Percentiles rank a stretch among this genome's conserved stretches.
These are phyloP conservation scores for Circinella umbellata DNA, from an alignment of 371 early-diverging fungal species.

Conservation along the genomic window DNA sequence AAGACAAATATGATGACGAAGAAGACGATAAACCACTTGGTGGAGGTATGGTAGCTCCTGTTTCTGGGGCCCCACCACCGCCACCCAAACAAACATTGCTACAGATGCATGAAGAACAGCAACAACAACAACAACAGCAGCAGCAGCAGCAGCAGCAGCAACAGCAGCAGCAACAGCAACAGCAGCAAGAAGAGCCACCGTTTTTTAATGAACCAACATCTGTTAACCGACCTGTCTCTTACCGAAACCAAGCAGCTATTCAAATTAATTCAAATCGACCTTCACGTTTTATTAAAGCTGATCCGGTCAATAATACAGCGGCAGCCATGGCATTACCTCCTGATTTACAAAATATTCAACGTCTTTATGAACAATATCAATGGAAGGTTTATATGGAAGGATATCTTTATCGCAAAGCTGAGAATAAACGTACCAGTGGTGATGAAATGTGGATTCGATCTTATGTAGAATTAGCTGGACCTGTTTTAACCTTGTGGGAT, in stretches of 20 bases:
- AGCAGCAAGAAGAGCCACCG: neutral
- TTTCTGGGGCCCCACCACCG: neutral
- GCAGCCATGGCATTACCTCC: slow-evolving; percentile 30
- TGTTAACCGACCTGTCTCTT: slow-evolving; percentile 29
- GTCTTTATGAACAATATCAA: slow-evolving; percentile 58
- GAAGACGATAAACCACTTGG: slow-evolving; percentile 23
- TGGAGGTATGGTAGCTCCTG: neutral
- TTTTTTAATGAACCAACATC: neutral
- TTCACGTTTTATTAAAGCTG: slow-evolving; percentile 41
- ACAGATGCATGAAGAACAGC: slow-evolving; percentile 5
- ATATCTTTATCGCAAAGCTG: slow-evolving; percentile 68
- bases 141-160: slow-evolving; percentile 3
- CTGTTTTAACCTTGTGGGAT: slow-evolving; percentile 68
- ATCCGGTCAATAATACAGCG: slow-evolving; percentile 23
- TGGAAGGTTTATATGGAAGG: slow-evolving; percentile 73
- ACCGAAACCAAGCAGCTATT: slow-evolving; percentile 30
- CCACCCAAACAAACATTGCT: slow-evolving; percentile 2
- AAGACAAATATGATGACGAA: slow-evolving; percentile 12
- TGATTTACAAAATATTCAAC: slow-evolving; percentile 37
- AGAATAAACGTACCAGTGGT: slow-evolving; percentile 41
- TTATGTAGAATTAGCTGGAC: slow-evolving; percentile 75
- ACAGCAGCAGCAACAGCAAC: slow-evolving; percentile 5
- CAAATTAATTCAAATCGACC: slow-evolving; percentile 35
- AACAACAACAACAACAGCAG: neutral
- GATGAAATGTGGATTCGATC: slow-evolving; percentile 63